Conservation (phyloP, 306 rosid genomes). For the Fragaria vesca region DNA sequence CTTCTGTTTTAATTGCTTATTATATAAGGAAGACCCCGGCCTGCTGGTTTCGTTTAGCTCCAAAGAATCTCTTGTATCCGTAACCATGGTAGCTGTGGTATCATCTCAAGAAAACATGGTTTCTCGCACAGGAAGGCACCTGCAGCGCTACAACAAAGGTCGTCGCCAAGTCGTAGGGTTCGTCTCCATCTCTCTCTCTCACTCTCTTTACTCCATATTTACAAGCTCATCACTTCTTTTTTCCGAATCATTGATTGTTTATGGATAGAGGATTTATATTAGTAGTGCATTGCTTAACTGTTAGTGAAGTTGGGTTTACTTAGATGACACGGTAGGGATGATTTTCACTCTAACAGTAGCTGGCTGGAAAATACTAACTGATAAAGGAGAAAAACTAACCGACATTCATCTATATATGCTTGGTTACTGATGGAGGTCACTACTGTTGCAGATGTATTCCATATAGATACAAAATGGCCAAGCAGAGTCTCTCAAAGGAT, state of each 20-base stretch:
- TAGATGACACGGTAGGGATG: not conserved
- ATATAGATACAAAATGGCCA: constrained; percentile 54
- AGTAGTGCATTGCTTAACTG: not conserved
- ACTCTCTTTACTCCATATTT: not conserved
- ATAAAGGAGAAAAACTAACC: not conserved
- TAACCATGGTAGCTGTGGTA: constrained; percentile 67
- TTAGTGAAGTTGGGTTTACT: not conserved
- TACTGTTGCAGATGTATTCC: constrained; percentile 79
- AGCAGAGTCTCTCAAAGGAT: constrained; percentile 32
- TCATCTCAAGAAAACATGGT: not conserved
- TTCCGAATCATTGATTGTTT: too few relatives aligned
- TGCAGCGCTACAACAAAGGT: constrained; percentile 83
- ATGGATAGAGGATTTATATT: too few relatives aligned
- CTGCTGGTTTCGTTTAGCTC: not conserved
- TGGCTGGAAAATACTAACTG: not conserved
- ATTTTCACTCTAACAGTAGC: not conserved
- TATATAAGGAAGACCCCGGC: not conserved
- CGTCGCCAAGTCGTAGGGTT: constrained; percentile 98
- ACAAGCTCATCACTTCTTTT: not conserved
- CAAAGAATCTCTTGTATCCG: not conserved
- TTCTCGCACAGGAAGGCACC: constrained; percentile 86
- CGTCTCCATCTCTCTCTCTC: constrained; percentile 24
- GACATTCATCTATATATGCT: not conserved
- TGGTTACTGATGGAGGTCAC: constrained; percentile 6
- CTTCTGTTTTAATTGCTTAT: not conserved